These are phyloP conservation scores for Aspergillus coremiiformis DNA, from an alignment of 495 filamentous ascomycete genomes.

Conservation along the genomic window DNA sequence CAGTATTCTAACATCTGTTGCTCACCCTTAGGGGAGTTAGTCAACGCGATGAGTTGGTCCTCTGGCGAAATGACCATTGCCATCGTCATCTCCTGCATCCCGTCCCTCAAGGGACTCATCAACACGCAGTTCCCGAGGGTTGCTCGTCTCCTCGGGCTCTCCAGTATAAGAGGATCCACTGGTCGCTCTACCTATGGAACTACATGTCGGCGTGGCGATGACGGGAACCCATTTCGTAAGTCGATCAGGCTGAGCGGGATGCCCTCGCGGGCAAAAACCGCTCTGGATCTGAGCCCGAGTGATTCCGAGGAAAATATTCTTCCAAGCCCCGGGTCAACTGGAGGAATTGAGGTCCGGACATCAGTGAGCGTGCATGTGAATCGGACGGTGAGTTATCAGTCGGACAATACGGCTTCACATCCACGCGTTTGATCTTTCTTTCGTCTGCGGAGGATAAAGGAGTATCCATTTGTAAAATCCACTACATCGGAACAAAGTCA, in stretches of 20 bases:
- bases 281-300: not conserved
- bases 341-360: not conserved
- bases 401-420: too few species aligned
- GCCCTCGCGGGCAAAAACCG: not conserved
- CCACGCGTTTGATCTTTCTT: not conserved
- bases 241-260: not conserved
- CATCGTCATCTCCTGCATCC: conserved; percentile 16
- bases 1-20: not conserved
- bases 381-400: too few species aligned
- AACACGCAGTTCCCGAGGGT: conserved; percentile 12
- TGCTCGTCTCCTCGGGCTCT: conserved; percentile 10
- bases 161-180: conserved; percentile 3
- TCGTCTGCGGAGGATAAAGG: not conserved
- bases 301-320: not conserved
- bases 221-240: not conserved
- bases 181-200: not conserved
- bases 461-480: not conserved
- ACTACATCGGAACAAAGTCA: too few species aligned
- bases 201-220: not conserved
- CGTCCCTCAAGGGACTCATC: conserved; percentile 16
- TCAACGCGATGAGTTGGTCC: conserved; percentile 16
- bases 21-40: conserved; percentile 7
- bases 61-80: conserved; percentile 15
- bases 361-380: not conserved
- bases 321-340: not conserved